Conservation (phyloP, 1,139 yeast species). For the Schwanniomyces etchellsii region DNA sequence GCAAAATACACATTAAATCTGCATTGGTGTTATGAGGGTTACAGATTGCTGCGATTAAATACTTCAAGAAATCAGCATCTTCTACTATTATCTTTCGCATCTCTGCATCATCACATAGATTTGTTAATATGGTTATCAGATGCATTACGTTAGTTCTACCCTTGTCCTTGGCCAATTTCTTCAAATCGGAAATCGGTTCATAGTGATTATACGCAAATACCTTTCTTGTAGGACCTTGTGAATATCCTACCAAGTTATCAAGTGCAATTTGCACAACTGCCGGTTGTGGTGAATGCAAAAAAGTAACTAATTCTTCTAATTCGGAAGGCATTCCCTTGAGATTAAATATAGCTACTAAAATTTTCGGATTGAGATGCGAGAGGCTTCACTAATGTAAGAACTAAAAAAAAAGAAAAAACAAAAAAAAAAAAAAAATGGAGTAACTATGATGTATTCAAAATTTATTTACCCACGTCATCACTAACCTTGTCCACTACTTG, state of each 20-base stretch:
- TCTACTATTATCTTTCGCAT: slow-evolving; percentile 61
- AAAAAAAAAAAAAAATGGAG: not conserved
- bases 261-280: slow-evolving; percentile 82
- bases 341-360: not conserved
- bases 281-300: slow-evolving; percentile 78
- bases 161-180: slow-evolving; percentile 44
- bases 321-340: slow-evolving; percentile 49
- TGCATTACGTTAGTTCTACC: slow-evolving; percentile 57
- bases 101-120: slow-evolving; percentile 68
- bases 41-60: slow-evolving; percentile 48
- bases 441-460: not conserved
- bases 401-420: not conserved
- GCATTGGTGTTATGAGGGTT: slow-evolving; percentile 60
- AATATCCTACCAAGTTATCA: slow-evolving; percentile 77
- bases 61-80: slow-evolving; percentile 56
- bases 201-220: slow-evolving; percentile 68
- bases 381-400: not conserved
- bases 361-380: not conserved
- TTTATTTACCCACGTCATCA: slow-evolving; percentile 8
- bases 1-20: slow-evolving; percentile 76
- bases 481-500: slow-evolving; percentile 23
- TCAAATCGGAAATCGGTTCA: slow-evolving; percentile 71
- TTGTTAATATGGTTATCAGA: slow-evolving; percentile 75
- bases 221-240: slow-evolving; percentile 60
- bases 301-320: slow-evolving; percentile 67